A percentile compares a stretch with the other conserved stretches of the same genome.
phyloP scores from a whole-genome alignment of 805 yeast genomes.

The Kuraishia borneana region DNA sequence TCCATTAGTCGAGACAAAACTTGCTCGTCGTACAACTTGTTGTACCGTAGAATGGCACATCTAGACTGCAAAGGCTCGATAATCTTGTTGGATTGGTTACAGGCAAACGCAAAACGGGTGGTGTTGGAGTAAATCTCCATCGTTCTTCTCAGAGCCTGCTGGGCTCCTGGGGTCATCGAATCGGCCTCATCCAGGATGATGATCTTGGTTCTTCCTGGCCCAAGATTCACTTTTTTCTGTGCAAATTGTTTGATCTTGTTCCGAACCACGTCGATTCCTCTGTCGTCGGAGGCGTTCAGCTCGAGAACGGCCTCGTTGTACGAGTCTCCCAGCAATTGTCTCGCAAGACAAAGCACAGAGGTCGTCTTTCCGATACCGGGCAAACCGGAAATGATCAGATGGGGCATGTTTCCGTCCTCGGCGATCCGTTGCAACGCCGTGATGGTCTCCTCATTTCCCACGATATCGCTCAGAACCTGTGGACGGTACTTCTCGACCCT shows the following conservation, averaged over 20 bases:
- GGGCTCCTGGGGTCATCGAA: constrained; percentile 95
- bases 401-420: constrained; percentile 93
- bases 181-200: constrained; percentile 93
- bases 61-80: constrained; percentile 95
- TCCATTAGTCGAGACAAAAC: constrained; percentile 68
- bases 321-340: constrained; percentile 60
- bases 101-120: constrained; percentile 97
- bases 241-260: constrained; percentile 93
- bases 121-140: constrained; percentile 95
- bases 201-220: constrained; percentile 86
- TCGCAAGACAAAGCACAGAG: constrained; percentile 81
- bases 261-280: constrained; percentile 95
- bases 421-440: constrained; percentile 78
- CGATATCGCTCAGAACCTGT: constrained; percentile 63
- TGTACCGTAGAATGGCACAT: constrained; percentile 87
- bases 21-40: constrained; percentile 74
- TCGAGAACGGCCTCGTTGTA: constrained; percentile 81
- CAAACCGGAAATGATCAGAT: constrained; percentile 85
- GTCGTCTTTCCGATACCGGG: constrained; percentile 99
- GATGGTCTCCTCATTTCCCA: constrained; percentile 87
- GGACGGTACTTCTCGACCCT: constrained; percentile 98
- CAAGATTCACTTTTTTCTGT: constrained; percentile 80
- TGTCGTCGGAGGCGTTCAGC: constrained; percentile 90
- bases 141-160: constrained; percentile 86
- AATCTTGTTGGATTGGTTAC: constrained; percentile 88